Base-by-base conservation (phyloP, 2,329 filamentous ascomycete genomes). In the Talaromyces islandicus region DNA sequence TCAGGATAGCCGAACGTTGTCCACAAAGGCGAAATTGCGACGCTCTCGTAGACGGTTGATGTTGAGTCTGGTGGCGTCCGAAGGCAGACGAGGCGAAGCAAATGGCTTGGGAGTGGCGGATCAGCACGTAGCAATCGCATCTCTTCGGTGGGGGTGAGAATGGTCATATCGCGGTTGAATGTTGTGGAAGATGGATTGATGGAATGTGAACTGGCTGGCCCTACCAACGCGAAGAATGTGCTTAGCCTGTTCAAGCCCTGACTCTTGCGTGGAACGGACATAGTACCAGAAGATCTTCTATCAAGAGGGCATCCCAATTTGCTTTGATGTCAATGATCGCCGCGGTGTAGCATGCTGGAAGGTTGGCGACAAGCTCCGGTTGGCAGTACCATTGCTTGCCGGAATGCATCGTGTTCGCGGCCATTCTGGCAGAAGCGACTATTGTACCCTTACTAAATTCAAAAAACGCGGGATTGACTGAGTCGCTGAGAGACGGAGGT, bases 181-280 rank as follows among this genome's bases (percentile, higher is more conserved):
- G 59, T 61, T 61, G 41, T 58, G 50, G 50, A 30, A 55, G 38
- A 27, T n/a, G 41, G 51, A n/a, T 54, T n/a, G 32, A 27, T 55
- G 51, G 59, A 61, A 61, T 61, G 59, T 30, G 29, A 30, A 61
- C 51, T 61, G 54, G 29, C 41, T n/a, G 50, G 57, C 11, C 30
- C 51, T 43, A 43, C 59, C 57, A 43, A 58, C 59, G 59, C 59
- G 59, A 61, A 61, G 59, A 61, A 61, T 61, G 59, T 32, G 51
- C 30, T 38, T 25, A 55, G 43, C 19, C 57, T 58, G 21, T 38
- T 25, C 29, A 14, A 12, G n/a, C 30, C 30, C 27, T 24, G n/a
- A 14, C 5, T n/a, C 46, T 30, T 58, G 51, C 55, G 55, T 30
- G 41, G n/a, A 29, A 27, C 43, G 30, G 43, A 50, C 12, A 35